Evolutionary conservation across 2,329 filamentous ascomycete species (phyloP).

Genomic region (Pseudofabraea citricarpa): DNA sequence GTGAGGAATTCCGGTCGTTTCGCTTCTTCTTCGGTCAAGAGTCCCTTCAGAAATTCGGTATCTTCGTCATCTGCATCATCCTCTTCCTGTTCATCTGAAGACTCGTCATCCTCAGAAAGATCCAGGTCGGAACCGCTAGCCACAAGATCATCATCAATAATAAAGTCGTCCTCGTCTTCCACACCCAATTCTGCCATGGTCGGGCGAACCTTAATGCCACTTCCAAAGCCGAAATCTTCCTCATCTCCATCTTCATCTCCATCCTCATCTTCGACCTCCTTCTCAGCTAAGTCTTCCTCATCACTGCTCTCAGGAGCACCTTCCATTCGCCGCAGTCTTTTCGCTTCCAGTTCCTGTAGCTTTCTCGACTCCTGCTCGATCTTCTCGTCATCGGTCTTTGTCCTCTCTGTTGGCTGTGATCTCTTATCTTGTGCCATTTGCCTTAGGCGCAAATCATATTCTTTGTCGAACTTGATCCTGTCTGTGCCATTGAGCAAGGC

Average conservation of each 20-base stretch:
- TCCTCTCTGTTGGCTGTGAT: constrained; percentile 79
- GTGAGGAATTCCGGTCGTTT: constrained; percentile 47
- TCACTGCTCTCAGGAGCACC: constrained; percentile 70
- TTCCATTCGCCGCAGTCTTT: constrained; percentile 79
- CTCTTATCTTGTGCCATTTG: constrained; percentile 80
- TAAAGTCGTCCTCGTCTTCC: constrained; percentile 91
- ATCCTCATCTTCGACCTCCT: constrained; percentile 36
- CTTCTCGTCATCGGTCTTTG: constrained; percentile 86
- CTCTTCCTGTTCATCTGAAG: constrained; percentile 36
- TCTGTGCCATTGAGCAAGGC: constrained; percentile 56
- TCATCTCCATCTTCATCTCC: constrained; percentile 38
- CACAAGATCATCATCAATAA: constrained; percentile 83
- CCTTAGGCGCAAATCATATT: constrained; percentile 81
- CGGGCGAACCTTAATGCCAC: constrained; percentile 48
- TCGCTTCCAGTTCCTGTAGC: constrained; percentile 76
- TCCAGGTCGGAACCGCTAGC: constrained; percentile 74
- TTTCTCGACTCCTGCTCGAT: constrained; percentile 71
- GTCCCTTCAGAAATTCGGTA: constrained; percentile 68
- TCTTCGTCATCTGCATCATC: constrained; percentile 43
- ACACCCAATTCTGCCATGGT: constrained; percentile 58
- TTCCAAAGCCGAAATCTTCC: constrained; percentile 56
- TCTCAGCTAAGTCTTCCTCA: constrained; percentile 57
- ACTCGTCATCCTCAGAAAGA: constrained; percentile 46
- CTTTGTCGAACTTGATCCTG: constrained; percentile 68
- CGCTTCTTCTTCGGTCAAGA: constrained; percentile 55